These are phyloP conservation scores for Penicillium paneum DNA, from an alignment of 2,329 filamentous ascomycete genomes.

Conservation along the genomic window DNA sequence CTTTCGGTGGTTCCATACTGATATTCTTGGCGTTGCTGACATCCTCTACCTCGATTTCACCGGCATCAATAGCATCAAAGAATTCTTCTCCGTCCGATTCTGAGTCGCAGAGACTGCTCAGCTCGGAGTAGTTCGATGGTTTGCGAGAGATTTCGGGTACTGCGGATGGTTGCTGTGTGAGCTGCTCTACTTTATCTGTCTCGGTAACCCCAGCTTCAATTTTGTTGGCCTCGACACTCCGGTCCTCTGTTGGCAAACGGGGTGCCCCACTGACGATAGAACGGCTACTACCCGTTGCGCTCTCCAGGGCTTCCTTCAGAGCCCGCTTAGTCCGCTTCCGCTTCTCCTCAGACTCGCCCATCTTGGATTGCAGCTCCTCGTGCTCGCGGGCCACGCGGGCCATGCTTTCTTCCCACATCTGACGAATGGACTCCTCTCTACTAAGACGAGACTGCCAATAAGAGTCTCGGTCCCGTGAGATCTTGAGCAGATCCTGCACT, in stretches of 20 bases:
- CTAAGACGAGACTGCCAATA: conserved; percentile 97
- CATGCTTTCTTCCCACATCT: conserved; percentile 99
- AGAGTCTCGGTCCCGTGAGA: conserved; percentile 87
- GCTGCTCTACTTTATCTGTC: conserved; percentile 12
- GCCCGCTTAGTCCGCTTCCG: conserved; percentile 84
- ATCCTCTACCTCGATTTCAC: conserved; percentile 71
- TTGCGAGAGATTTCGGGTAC: conserved; percentile 51
- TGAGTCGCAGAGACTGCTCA: conserved; percentile 68
- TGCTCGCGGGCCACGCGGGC: conserved; percentile 93
- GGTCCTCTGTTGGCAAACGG: conserved; percentile 17
- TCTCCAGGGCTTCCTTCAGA: conserved; percentile 78
- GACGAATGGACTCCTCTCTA: conserved; percentile 83
- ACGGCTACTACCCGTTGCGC: conserved; percentile 40
- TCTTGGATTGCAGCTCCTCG: conserved; percentile 80
- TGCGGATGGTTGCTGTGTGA: conserved; percentile 7
- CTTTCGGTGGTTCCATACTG: conserved; percentile 47
- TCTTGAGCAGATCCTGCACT: conserved; percentile 81
- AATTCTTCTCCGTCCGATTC: conserved; percentile 90
- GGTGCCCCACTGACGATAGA: conserved; percentile 32
- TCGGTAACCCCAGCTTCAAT: conserved; percentile 20
- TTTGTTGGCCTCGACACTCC: conserved; percentile 38
- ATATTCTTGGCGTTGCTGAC: conserved; percentile 53
- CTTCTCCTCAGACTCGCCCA: conserved; percentile 88
- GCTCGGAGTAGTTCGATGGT: conserved; percentile 64
- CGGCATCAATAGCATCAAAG: conserved; percentile 93